Evolutionary conservation across 2,329 filamentous ascomycete genomes (phyloP), one percentile per base, ranked within the genome.

Genomic region (Fusarium proliferatum): DNA sequence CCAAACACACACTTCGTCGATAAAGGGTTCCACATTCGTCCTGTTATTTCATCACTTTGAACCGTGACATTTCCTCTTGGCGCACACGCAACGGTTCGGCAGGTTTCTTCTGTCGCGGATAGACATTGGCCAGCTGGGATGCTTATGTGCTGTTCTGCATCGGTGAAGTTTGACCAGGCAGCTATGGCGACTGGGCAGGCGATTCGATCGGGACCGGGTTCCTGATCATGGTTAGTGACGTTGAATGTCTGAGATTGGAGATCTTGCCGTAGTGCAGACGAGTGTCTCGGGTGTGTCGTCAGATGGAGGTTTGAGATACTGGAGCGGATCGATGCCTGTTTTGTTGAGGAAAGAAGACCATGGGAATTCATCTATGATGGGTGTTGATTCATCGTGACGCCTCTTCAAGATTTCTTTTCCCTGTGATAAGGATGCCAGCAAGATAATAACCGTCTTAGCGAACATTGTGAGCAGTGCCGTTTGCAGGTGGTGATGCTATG

Each of bases 1-100:
- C 71, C 69, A 45, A 77, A 55, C 4, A 78, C 75, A 34, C 76
- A 78, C n/a, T 51, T 67, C 9, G 58, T 60, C 9, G 73, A 69
- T 3, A 78, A 23, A 3, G 76, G 76, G 38, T 78, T 76, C 76
- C 76, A 78, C 69, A 78, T 73, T 3, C 61, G 61, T 33, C 76
- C 76, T 7, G 49, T 66, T 13, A 78, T 33, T 9, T 72, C 60
- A 10, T 45, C 51, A 16, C 65, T 21, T 1, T 17, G 13, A 5
- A 78, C 43, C 10, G 19, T 62, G 36, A 76, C 15, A 3, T 57
- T 16, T 1, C 42, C 60, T 1, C 23, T 26, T 1, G 73, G 76
- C 5, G 76, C 74, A 38, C 76, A 78, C 2, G 49, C 71, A 21
- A 70, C 64, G 2, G 75, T 74, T 16, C 72, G 65, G 9, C 76